A percentile compares a stretch with the other conserved stretches of the same genome.
These are phyloP conservation scores for Colletotrichum destructivum DNA, from an alignment of 2,329 filamentous ascomycete genomes.

Conservation along the genomic window DNA sequence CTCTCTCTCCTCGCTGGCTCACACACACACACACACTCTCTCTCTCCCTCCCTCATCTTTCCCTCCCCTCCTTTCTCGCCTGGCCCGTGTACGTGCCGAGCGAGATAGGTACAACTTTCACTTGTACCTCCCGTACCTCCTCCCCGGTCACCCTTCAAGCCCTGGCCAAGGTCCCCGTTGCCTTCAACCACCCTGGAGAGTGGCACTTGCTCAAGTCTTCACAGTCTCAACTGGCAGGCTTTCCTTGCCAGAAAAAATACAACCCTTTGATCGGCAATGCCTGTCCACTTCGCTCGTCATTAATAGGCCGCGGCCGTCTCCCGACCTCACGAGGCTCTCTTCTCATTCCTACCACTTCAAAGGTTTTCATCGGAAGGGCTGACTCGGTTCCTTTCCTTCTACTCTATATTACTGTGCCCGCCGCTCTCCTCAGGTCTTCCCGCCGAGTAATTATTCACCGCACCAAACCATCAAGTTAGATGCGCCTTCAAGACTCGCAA, in stretches of 20 bases:
- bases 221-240: slow-evolving; percentile 16
- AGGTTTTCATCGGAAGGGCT: slow-evolving; percentile 49
- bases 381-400: slow-evolving; percentile 31
- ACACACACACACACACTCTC: not conserved
- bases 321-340: slow-evolving; percentile 38
- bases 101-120: slow-evolving; percentile 28
- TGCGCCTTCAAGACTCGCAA: slow-evolving; percentile 40
- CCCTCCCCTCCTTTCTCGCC: not conserved
- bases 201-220: slow-evolving; percentile 32
- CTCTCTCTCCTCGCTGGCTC: not conserved
- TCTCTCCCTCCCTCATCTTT: not conserved
- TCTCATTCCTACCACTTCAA: slow-evolving; percentile 41
- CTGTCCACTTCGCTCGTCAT: slow-evolving; percentile 40
- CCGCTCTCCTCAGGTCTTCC: not conserved
- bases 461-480: slow-evolving; percentile 44
- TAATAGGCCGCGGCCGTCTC: slow-evolving; percentile 42
- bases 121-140: slow-evolving; percentile 38
- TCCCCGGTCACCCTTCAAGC: slow-evolving; percentile 29
- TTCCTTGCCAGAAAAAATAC: slow-evolving; percentile 27
- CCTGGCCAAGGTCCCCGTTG: slow-evolving; percentile 33
- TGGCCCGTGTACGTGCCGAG: slow-evolving; percentile 23
- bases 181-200: slow-evolving; percentile 24
- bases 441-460: not conserved
- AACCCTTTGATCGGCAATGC: slow-evolving; percentile 39
- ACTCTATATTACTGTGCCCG: slow-evolving; percentile 31